These are phyloP conservation scores for Chenopodium suecicum DNA, from an alignment of 148 eudicot species.

Conservation along the genomic window DNA sequence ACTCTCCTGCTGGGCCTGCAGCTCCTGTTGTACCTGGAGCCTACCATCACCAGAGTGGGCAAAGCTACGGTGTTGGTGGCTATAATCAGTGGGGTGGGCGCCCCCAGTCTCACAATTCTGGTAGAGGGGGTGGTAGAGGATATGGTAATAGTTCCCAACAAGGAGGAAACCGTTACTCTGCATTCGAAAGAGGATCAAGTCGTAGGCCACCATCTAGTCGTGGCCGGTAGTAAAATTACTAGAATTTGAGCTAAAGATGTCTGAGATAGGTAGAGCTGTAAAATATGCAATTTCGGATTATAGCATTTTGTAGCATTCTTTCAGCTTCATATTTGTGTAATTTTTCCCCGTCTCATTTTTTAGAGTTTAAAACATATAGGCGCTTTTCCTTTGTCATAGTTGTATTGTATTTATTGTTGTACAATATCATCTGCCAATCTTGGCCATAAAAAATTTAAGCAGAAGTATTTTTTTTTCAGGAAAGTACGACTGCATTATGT, in stretches of 20 bases:
- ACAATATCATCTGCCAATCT: neutral
- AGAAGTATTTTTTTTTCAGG: neutral
- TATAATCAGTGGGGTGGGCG: conserved; percentile 40
- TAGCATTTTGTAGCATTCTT: conserved; percentile 18
- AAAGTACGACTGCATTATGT: neutral
- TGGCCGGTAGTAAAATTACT: conserved; percentile 35
- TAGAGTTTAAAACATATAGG: neutral
- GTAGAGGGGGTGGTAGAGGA: conserved; percentile 49
- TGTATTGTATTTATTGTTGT: conserved; percentile 21
- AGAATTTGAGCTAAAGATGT: neutral
- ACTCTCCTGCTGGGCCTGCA: conserved; percentile 34
- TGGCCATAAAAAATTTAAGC: conserved; percentile 14
- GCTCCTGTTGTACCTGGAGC: conserved; percentile 27
- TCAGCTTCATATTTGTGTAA: neutral
- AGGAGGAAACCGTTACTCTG: conserved; percentile 50
- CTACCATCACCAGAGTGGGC: conserved; percentile 22
- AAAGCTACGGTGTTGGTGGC: conserved; percentile 42
- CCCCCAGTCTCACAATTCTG: conserved; percentile 37
- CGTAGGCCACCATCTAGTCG: conserved; percentile 46
- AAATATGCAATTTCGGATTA: conserved; percentile 3
- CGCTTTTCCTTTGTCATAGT: neutral
- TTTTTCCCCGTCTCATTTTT: neutral
- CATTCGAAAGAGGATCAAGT: conserved; percentile 49
- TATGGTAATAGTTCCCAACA: conserved; percentile 38
- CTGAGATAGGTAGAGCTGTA: conserved; percentile 21